Evolutionary conservation across 2,329 filamentous ascomycete genomes (phyloP).

Genomic region (Claviceps sorghi): DNA sequence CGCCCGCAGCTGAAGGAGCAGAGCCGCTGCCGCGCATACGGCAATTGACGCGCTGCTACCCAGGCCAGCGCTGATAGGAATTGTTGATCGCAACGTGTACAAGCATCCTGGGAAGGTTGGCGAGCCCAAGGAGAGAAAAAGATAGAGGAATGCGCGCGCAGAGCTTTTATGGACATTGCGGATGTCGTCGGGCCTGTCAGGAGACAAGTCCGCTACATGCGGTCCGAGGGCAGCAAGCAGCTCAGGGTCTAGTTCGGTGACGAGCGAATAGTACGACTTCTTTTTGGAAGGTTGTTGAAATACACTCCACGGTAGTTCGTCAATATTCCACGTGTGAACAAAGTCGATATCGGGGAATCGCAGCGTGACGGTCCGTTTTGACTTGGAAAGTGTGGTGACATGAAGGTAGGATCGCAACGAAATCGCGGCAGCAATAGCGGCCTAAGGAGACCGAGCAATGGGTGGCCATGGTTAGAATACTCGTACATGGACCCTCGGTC

Average conservation of each 20-base stretch:
- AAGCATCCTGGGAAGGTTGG: constrained; percentile 66
- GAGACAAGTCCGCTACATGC: constrained; percentile 58
- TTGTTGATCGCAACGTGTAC: constrained; percentile 84
- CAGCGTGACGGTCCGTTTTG: constrained; percentile 71
- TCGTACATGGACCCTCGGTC: background rate
- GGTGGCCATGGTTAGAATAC: background rate
- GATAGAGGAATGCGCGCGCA: constrained; percentile 76
- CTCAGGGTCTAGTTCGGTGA: constrained; percentile 71
- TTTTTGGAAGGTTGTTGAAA: constrained; percentile 77
- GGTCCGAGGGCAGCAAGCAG: constrained; percentile 70
- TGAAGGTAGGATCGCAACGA: constrained; percentile 93
- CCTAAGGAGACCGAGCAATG: constrained; percentile 30
- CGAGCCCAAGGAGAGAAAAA: constrained; percentile 76
- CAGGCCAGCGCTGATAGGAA: constrained; percentile 80
- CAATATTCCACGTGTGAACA: constrained; percentile 86
- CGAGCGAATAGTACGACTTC: constrained; percentile 85
- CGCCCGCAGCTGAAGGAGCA: constrained; percentile 77
- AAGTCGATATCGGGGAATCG: constrained; percentile 85
- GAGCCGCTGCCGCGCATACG: constrained; percentile 71
- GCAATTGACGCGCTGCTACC: constrained; percentile 91
- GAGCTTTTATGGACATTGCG: constrained; percentile 76
- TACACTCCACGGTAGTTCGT: constrained; percentile 70
- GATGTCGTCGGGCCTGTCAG: constrained; percentile 47
- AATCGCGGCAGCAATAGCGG: constrained; percentile 87
- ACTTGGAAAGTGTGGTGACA: constrained; percentile 87